These are phyloP conservation scores for Fusarium scirpi DNA, from an alignment of 2,329 filamentous ascomycete species.

Conservation along the genomic window DNA sequence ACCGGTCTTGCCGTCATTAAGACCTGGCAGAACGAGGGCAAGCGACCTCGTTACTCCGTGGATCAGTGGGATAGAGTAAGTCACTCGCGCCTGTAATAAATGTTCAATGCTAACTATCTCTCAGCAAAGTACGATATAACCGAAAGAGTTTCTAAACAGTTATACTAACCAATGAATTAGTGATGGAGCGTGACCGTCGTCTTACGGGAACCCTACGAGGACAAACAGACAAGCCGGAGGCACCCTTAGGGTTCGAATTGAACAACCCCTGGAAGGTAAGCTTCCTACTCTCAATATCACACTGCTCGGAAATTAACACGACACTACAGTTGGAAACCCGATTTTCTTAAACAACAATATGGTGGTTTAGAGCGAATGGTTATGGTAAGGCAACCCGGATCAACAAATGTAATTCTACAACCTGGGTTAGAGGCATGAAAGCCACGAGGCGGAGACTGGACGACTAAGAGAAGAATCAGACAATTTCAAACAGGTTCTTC, in stretches of 20 bases:
- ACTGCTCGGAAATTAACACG: neutral
- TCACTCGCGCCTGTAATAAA: slow-evolving; percentile 11
- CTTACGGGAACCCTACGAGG: slow-evolving; percentile 70
- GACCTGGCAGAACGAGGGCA: slow-evolving; percentile 70
- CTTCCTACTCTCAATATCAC: neutral
- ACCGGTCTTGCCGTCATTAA: slow-evolving; percentile 68
- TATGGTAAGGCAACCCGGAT: slow-evolving; percentile 22
- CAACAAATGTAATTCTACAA: slow-evolving; percentile 42
- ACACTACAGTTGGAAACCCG: slow-evolving; percentile 65
- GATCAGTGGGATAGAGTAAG: slow-evolving; percentile 74
- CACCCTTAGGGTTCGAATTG: slow-evolving; percentile 70
- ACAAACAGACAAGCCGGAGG: slow-evolving; percentile 66
- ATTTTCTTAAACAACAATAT: slow-evolving; percentile 54
- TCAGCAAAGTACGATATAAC: slow-evolving; percentile 65
- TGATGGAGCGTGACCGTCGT: slow-evolving; percentile 74
- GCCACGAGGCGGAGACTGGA: slow-evolving; percentile 8
- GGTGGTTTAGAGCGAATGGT: slow-evolving; percentile 17
- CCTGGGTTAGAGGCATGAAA: slow-evolving; percentile 13
- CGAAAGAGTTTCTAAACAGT: neutral
- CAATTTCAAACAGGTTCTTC: slow-evolving; percentile 8
- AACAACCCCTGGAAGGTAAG: slow-evolving; percentile 74
- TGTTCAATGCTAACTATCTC: slow-evolving; percentile 47
- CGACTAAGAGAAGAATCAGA: slow-evolving; percentile 32
- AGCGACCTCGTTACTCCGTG: slow-evolving; percentile 69
- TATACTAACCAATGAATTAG: slow-evolving; percentile 52